Percentiles rank a stretch among this genome's conserved stretches.
These are phyloP conservation scores for Lipomyces lipofer DNA, from an alignment of 805 yeast species.

Conservation along the genomic window DNA sequence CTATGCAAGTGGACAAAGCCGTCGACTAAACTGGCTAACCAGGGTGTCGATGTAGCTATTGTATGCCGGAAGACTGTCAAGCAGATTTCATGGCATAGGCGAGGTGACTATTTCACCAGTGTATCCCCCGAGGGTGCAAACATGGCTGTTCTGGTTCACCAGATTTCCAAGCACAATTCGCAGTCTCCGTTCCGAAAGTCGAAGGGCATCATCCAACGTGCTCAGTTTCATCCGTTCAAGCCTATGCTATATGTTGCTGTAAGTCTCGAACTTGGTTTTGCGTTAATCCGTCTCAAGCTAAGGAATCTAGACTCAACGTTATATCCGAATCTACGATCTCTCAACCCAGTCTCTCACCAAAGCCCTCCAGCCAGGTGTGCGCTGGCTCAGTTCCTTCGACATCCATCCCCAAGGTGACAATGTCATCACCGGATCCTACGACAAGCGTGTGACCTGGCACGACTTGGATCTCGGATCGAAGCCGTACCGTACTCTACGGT, in stretches of 20 bases:
- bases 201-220: conserved; percentile 93
- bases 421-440: conserved; percentile 86
- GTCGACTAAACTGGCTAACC: conserved; percentile 53
- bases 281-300: no score
- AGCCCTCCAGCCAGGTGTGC: conserved; percentile 90
- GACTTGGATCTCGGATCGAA: conserved; percentile 85
- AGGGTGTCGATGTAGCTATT: conserved; percentile 74
- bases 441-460: conserved; percentile 95
- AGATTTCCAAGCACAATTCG: conserved; percentile 87
- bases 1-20: conserved; percentile 65
- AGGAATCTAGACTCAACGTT: conserved; percentile 65
- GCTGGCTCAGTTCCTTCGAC: conserved; percentile 89
- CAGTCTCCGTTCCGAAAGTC: conserved; percentile 94
- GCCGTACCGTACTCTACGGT: conserved; percentile 93
- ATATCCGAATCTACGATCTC: conserved; percentile 85
- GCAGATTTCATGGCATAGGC: conserved; percentile 90
- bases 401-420: conserved; percentile 95
- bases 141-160: conserved; percentile 89
- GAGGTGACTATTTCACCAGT: conserved; percentile 94
- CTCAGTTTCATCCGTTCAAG: conserved; percentile 93
- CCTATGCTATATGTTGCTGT: conserved; percentile 86
- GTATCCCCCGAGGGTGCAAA: conserved; percentile 94
- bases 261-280: no score
- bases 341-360: conserved; percentile 80
- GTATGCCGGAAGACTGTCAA: conserved; percentile 67